Base-by-base conservation (phyloP, 352 stramenopile genomes). In the Globisporangium parvum region DNA sequence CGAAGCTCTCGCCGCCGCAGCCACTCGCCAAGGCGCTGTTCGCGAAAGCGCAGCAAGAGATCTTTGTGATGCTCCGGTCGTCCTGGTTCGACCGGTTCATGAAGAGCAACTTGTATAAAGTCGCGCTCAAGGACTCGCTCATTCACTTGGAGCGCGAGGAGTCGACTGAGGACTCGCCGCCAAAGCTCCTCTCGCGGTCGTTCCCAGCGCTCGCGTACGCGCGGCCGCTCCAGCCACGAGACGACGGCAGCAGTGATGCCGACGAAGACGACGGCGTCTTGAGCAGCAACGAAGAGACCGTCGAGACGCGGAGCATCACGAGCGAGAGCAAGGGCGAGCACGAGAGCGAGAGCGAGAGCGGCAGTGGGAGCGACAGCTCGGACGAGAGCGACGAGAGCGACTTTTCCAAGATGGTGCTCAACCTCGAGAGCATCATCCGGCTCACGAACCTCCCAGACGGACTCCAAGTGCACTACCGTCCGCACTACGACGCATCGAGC, bases 81-180 rank as follows among this genome's bases (percentile, higher is more conserved):
- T 91, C 83, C 18, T 91, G 83, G 80, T 93, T 87, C 45, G 73
- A 88, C 23, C 77, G 79, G 14, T 93, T 93, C 60, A 90, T 85
- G 57, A 89, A 88, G 60, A 93, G 83, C 67, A 81, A 87, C 33
- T 59, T 91, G 20, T 93, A 93, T 65, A 82, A 87, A 47, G 62
- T 93, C 24, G 83, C 80, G 26, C 59, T 93, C 10, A 76, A 89
- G 57, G 83, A 93, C 56, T 80, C 79, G 24, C 67, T 75, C 3
- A 85, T 90, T 47, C 74, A 84, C 31, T 66, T 86, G 24, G 71
- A 77, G 48, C 69, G 74, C 23, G 69, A 84, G 3, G 81, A 83
- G 39, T 73, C 69, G 6, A 86, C 78, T 50, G 71, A 81, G 21
- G 80, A 89, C 53, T 88, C 76, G 17, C 74, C 80, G 15, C 77